phyloP scores from a whole-genome alignment of 805 yeast genomes.

The Candida suzukii region DNA sequence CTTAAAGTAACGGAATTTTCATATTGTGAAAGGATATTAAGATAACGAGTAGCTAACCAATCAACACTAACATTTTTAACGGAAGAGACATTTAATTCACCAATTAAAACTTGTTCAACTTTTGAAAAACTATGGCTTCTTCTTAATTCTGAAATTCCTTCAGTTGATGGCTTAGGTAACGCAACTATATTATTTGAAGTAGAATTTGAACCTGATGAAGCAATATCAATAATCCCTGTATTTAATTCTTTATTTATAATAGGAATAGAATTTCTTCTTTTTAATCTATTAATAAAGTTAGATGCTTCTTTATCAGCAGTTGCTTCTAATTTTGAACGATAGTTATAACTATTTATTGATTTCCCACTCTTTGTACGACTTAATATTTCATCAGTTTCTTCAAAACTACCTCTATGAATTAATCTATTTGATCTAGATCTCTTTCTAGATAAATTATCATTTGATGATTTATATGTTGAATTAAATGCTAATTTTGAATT shows the following conservation, averaged over 20 bases:
- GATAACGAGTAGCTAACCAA: conserved; percentile 19
- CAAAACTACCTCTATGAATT: conserved; percentile 5
- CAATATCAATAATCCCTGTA: conserved; percentile 12
- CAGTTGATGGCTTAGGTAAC: background rate
- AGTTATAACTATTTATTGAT: background rate
- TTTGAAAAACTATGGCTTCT: conserved; percentile 29
- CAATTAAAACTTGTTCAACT: conserved; percentile 10
- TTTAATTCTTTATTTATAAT: conserved; percentile 26
- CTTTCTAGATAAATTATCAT: background rate
- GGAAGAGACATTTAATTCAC: conserved; percentile 11
- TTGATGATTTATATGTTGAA: background rate
- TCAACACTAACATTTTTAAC: conserved; percentile 12
- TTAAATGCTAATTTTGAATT: too few relatives aligned
- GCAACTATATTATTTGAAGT: background rate
- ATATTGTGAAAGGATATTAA: conserved; percentile 12
- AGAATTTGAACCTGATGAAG: background rate
- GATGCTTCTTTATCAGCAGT: conserved; percentile 1
- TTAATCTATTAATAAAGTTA: conserved; percentile 14
- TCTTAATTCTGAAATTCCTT: conserved; percentile 10
- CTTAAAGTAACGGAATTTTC: conserved; percentile 5
- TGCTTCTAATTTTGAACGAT: too few relatives aligned
- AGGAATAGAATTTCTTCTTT: conserved; percentile 35
- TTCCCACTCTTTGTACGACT: background rate
- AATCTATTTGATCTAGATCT: conserved; percentile 1
- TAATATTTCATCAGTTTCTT: background rate